These are phyloP conservation scores for Polygonum aviculare DNA, from an alignment of 148 eudicot genomes.

Conservation along the genomic window DNA sequence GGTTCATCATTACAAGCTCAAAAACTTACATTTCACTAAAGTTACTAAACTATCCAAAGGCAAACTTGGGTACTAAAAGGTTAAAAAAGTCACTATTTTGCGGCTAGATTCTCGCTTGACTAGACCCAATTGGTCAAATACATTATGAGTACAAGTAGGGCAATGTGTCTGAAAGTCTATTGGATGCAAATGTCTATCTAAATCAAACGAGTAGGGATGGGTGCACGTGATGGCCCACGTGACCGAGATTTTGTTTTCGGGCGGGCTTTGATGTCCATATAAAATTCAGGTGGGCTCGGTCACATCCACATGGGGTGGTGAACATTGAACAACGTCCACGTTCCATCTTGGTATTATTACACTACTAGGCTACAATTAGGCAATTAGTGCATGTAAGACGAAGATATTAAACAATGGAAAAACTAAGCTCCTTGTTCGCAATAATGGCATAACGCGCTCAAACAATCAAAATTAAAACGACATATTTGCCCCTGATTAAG, in stretches of 20 bases:
- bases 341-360: background rate
- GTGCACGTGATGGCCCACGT: conserved; percentile 25
- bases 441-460: background rate
- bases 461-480: background rate
- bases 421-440: background rate
- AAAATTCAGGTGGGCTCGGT: background rate
- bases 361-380: background rate
- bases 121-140: too few species aligned
- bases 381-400: background rate
- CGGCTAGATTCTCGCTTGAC: too few species aligned
- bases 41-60: background rate
- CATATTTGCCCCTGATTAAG: background rate
- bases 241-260: conserved; percentile 5
- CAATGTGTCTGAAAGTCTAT: too few species aligned
- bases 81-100: too few species aligned
- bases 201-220: background rate
- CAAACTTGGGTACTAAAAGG: too few species aligned
- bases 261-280: conserved; percentile 7
- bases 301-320: background rate
- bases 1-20: background rate
- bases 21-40: background rate
- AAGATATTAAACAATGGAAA: background rate
- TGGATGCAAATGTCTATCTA: background rate
- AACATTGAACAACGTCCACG: background rate
- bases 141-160: too few species aligned